Evolutionary conservation across 305 asterid genomes (phyloP).

Genomic region (Salvia sclarea): DNA sequence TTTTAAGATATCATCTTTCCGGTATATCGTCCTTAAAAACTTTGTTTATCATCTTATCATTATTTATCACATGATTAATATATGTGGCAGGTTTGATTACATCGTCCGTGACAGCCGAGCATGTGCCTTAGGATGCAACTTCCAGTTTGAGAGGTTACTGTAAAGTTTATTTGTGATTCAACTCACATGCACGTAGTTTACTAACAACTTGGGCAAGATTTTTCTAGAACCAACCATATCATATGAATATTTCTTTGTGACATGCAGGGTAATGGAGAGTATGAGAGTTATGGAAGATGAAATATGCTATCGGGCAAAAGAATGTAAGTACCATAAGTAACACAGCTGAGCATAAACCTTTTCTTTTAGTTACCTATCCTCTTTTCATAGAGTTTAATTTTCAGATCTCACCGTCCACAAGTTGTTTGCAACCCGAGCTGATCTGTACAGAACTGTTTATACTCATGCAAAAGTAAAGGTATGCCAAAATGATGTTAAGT

Average conservation of each 20-base stretch:
- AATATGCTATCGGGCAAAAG: constrained; percentile 89
- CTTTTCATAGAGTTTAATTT: constrained; percentile 30
- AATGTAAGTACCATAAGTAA: constrained; percentile 50
- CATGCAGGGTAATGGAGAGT: constrained; percentile 75
- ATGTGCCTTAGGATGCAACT: constrained; percentile 88
- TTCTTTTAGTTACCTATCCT: constrained; percentile 20
- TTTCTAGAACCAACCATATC: neutral
- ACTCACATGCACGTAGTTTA: constrained; percentile 11
- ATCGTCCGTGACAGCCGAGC: constrained; percentile 85
- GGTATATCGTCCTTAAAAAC: neutral
- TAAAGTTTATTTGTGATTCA: constrained; percentile 22
- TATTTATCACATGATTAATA: constrained; percentile 19
- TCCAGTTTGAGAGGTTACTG: constrained; percentile 73
- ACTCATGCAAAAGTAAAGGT: constrained; percentile 98
- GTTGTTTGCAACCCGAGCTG: constrained; percentile 89
- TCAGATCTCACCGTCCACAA: constrained; percentile 86
- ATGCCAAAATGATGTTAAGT: constrained; percentile 16
- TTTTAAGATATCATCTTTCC: constrained; percentile 7
- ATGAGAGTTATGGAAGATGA: constrained; percentile 94
- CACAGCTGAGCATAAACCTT: constrained; percentile 4
- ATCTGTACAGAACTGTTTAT: constrained; percentile 82
- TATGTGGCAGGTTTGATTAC: constrained; percentile 78
- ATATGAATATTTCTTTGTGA: constrained; percentile 18
- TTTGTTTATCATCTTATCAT: neutral
- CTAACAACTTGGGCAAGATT: neutral